Percentiles rank a stretch among this genome's conserved stretches.
Conservation (phyloP, 148 eudicot species). For the Agrostemma githago region DNA sequence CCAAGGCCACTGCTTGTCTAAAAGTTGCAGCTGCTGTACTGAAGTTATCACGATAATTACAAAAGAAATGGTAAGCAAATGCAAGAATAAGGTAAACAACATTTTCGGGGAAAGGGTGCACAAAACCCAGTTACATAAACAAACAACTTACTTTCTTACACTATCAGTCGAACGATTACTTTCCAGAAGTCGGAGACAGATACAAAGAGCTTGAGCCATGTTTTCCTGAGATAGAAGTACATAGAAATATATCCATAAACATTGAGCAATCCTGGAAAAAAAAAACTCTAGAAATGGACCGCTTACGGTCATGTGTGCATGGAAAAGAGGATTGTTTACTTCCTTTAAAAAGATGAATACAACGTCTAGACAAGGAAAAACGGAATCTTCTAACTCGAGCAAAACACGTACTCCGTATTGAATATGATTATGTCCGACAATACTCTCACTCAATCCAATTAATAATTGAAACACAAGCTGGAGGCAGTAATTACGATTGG, state of each 20-base stretch:
- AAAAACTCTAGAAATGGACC: not conserved
- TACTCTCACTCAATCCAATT: not conserved
- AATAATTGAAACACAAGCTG: not conserved
- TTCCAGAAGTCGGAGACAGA: slow-evolving; percentile 90
- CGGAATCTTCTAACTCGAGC: not conserved
- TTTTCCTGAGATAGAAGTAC: slow-evolving; percentile 52
- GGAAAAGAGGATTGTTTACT: not conserved
- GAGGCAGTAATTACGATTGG: slow-evolving; percentile 4
- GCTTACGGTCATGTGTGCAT: not conserved
- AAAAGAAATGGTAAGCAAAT: not conserved
- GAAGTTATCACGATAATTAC: slow-evolving; percentile 29
- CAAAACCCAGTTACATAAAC: not conserved
- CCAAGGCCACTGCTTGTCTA: slow-evolving; percentile 95
- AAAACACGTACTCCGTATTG: not conserved
- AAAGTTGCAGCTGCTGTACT: slow-evolving; percentile 99
- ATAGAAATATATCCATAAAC: slow-evolving; percentile 2
- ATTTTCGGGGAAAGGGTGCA: not conserved
- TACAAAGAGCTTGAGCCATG: slow-evolving; percentile 89
- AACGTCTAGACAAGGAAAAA: not conserved
- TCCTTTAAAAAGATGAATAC: not conserved
- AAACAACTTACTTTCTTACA: slow-evolving; percentile 75
- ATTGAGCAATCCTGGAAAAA: not conserved
- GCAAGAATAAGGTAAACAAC: not conserved
- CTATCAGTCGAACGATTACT: slow-evolving; percentile 84
- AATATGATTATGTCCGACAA: not conserved